phyloP scores from a whole-genome alignment of 2,329 filamentous ascomycete genomes.

The Ophiostoma sp. region DNA sequence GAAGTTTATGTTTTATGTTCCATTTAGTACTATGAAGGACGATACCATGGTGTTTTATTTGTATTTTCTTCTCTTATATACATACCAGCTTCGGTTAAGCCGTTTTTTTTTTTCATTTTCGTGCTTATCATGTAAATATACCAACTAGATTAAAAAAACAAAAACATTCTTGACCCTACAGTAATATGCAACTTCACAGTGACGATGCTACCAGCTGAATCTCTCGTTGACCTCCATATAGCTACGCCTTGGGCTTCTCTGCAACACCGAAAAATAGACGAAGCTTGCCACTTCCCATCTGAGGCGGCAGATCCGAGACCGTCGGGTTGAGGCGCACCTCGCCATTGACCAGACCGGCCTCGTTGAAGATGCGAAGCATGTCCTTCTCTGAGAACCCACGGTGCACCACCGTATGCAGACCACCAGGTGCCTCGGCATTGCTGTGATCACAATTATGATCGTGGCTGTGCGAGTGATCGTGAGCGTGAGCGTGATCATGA shows the following conservation, averaged over 20 bases:
- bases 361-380: slow-evolving; percentile 25
- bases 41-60: not conserved
- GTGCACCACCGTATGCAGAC: slow-evolving; percentile 19
- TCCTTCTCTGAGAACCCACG: slow-evolving; percentile 27
- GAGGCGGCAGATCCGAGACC: not conserved
- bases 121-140: not conserved
- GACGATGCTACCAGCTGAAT: no score
- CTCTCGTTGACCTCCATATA: not conserved
- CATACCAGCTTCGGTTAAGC: not conserved
- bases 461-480: not conserved
- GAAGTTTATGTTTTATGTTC: not conserved
- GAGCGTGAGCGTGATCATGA: not conserved
- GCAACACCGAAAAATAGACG: slow-evolving; percentile 26
- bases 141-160: not conserved
- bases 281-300: not conserved
- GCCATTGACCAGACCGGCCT: slow-evolving; percentile 24
- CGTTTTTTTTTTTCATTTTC: not conserved
- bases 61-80: not conserved
- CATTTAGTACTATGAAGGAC: not conserved
- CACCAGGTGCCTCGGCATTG: not conserved
- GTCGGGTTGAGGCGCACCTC: not conserved
- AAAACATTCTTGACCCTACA: not conserved
- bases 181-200: not conserved
- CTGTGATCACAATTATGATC: not conserved
- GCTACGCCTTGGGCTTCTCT: not conserved